Evolutionary conservation across 768 basidiomycete species (phyloP).

Genomic region (Amanita inopinata): DNA sequence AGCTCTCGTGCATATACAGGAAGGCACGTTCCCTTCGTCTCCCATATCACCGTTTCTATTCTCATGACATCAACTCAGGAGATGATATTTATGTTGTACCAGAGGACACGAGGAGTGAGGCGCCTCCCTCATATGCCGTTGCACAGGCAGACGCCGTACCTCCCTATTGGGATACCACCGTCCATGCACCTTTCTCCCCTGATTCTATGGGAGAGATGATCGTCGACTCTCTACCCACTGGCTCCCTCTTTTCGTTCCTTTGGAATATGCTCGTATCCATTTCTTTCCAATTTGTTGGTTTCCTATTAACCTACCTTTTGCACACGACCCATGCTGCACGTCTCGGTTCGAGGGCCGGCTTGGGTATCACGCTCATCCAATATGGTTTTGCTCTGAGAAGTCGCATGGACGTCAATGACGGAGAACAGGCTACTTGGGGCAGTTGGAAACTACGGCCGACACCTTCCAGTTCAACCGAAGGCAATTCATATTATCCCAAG

Average conservation of each 20-base stretch:
- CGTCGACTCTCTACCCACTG: slow-evolving; percentile 81
- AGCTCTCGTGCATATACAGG: slow-evolving; percentile 44
- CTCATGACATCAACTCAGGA: slow-evolving; percentile 20
- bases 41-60: slow-evolving; percentile 10
- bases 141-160: slow-evolving; percentile 95
- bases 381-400: slow-evolving; percentile 80
- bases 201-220: slow-evolving; percentile 69
- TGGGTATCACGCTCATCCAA: slow-evolving; percentile 95
- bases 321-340: slow-evolving; percentile 91
- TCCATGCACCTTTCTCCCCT: slow-evolving; percentile 77
- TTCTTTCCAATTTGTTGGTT: slow-evolving; percentile 96
- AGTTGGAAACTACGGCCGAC: slow-evolving; percentile 18
- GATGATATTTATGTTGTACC: slow-evolving; percentile 70
- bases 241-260: slow-evolving; percentile 75
- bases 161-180: slow-evolving; percentile 94
- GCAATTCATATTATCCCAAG: slow-evolving; percentile 31
- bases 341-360: slow-evolving; percentile 85
- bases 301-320: slow-evolving; percentile 86
- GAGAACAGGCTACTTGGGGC: slow-evolving; percentile 22
- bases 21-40: slow-evolving; percentile 35
- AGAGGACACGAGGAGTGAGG: slow-evolving; percentile 74
- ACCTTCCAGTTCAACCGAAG: slow-evolving; percentile 38
- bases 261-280: slow-evolving; percentile 92
- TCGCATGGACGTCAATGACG: slow-evolving; percentile 30
- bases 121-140: slow-evolving; percentile 85